Evolutionary conservation across 2,329 filamentous ascomycete species (phyloP).

Genomic region (Dactylellina sp.): DNA sequence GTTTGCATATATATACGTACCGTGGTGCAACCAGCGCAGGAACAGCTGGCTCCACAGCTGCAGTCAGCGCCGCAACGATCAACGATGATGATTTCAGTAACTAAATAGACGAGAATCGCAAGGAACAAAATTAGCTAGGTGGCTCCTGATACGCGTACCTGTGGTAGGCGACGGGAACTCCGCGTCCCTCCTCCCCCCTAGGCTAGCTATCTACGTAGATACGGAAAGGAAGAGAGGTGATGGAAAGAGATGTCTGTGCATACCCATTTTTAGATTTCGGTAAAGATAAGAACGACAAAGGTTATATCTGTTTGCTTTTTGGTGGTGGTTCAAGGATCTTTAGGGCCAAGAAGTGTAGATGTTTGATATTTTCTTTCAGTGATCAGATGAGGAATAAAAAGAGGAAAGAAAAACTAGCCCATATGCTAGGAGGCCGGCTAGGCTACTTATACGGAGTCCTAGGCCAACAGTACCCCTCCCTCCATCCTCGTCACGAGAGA

Average conservation of each 20-base stretch:
- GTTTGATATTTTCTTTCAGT: not conserved
- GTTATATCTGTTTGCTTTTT: conserved; percentile 23
- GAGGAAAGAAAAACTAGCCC: conserved; percentile 28
- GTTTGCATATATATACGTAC: no score
- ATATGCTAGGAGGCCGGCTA: conserved; percentile 1
- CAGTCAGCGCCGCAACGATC: conserved; percentile 46
- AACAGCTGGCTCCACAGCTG: conserved; percentile 28
- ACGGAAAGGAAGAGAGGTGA: not conserved
- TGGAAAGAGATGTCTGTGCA: not conserved
- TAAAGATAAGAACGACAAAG: conserved; percentile 9
- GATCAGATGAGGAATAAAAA: conserved; percentile 33
- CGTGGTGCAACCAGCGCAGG: conserved; percentile 28
- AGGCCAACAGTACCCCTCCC: not conserved
- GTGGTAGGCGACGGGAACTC: no score
- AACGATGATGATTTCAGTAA: conserved; percentile 41
- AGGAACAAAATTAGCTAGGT: no score
- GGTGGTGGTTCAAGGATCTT: not conserved
- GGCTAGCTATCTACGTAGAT: no score
- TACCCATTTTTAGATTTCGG: no score
- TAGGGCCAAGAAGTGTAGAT: conserved; percentile 3
- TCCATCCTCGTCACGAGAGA: conserved; percentile 21
- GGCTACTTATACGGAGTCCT: conserved; percentile 33
- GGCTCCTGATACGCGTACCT: no score
- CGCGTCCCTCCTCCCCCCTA: no score
- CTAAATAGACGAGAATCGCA: no score